Base-by-base conservation (phyloP, 106 monocot genomes). In the Gastrodia elata region DNA sequence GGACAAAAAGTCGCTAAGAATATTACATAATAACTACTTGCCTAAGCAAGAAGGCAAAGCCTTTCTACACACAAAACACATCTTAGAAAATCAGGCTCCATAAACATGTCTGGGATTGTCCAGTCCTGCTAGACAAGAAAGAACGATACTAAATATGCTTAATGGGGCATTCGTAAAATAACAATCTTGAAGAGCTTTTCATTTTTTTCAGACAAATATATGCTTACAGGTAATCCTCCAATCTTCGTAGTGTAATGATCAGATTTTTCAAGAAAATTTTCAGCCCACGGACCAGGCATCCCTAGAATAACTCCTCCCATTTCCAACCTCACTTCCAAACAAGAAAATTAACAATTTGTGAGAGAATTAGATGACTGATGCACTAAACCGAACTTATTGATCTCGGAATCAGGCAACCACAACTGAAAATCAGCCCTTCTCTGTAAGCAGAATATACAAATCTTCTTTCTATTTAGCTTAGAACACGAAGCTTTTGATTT, bases 241-340 rank as follows among this genome's bases (percentile, higher is more conserved):
- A 96, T 89, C 77, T 96, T 96, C 16, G 89, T 85, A 2, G 96
- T 92, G 80, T 88, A 90, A 56, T 90, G 88, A 71, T 92, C 88
- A 35, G 90, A 78, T 39, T 71, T 74, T 73, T 97, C 96, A 27
- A 78, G 79, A 71, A 82, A 78, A 65, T 92, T 78, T 55, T 87
- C 80, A 2, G 92, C 96, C 92, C 96, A 92, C 3, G 78, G 86
- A 1, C 96, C 96, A 11, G 96, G 92, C 84, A 97, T 68, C 18
- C 90, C 92, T 4, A 97, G 76, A 9, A 84, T 52, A 28, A 88
- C 78, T 64, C 77, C 83, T 6, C 70, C 80, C 91, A 78, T 89
- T 61, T 77, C 71, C 64, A 67, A 37, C 8, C 30, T 32, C 11
- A 32, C 28, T 61, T 32, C 32, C 7, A 30, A 32, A n/a, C 11